A percentile compares a stretch with the other conserved stretches of the same genome.
These are phyloP conservation scores for Leccinum barrowsii DNA, from an alignment of 768 basidiomycete genomes.

Conservation along the genomic window DNA sequence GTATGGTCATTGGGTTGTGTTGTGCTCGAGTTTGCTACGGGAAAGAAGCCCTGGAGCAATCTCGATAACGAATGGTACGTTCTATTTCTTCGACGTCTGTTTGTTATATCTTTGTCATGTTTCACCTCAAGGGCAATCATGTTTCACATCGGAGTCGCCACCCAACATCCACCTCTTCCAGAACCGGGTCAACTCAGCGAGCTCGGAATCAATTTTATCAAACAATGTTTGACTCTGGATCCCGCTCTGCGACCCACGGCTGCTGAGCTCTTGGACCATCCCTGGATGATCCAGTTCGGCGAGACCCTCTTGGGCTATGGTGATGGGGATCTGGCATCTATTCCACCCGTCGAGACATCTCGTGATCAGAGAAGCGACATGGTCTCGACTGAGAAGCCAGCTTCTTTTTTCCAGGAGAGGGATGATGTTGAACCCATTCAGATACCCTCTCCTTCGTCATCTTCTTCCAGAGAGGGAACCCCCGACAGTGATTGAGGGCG, in stretches of 20 bases:
- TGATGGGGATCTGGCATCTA: slow-evolving; percentile 54
- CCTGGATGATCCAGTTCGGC: slow-evolving; percentile 86
- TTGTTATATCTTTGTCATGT: slow-evolving; percentile 4
- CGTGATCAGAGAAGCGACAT: slow-evolving; percentile 47
- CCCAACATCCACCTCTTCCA: slow-evolving; percentile 93
- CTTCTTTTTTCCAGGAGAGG: slow-evolving; percentile 54
- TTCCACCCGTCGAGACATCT: slow-evolving; percentile 43
- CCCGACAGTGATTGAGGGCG: slow-evolving; percentile 25
- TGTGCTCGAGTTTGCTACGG: slow-evolving; percentile 94
- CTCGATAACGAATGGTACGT: slow-evolving; percentile 97
- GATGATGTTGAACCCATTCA: slow-evolving; percentile 58
- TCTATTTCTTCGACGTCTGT: neutral
- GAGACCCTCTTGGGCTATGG: slow-evolving; percentile 68
- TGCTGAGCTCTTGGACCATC: slow-evolving; percentile 77
- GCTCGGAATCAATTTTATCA: slow-evolving; percentile 90
- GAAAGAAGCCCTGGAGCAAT: slow-evolving; percentile 97
- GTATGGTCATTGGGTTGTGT: slow-evolving; percentile 98
- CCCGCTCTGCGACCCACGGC: slow-evolving; percentile 81
- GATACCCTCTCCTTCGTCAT: slow-evolving; percentile 48
- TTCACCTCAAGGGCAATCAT: slow-evolving; percentile 83
- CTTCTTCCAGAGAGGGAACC: slow-evolving; percentile 36
- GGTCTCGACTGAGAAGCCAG: slow-evolving; percentile 53
- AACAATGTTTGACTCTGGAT: slow-evolving; percentile 86
- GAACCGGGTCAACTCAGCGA: slow-evolving; percentile 87
- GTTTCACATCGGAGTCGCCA: slow-evolving; percentile 98